Conservation (phyloP, 2,329 filamentous ascomycete genomes). For the Lachnellula hyalina region DNA sequence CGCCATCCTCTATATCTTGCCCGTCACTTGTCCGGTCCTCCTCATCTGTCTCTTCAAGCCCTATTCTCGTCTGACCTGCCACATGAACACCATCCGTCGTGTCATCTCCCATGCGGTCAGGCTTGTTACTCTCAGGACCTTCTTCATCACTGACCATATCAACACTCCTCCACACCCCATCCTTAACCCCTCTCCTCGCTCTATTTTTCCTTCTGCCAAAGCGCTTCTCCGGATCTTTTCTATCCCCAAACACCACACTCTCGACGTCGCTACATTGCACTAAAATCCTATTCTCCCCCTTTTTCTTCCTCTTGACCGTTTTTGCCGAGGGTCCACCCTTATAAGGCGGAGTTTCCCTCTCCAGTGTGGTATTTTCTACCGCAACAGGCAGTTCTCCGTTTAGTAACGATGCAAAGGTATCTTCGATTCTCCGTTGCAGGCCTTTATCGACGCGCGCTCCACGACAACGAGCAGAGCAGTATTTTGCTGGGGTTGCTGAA, state of each 20-base stretch:
- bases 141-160: too few species aligned
- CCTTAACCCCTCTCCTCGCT: too few species aligned
- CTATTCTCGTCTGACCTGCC: too few species aligned
- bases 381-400: neutral
- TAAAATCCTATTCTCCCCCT: conserved; percentile 47
- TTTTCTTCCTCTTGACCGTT: conserved; percentile 31
- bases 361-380: conserved; percentile 9
- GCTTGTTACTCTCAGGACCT: too few species aligned
- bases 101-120: too few species aligned
- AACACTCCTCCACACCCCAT: too few species aligned
- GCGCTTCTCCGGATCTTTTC: conserved; percentile 40
- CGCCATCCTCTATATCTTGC: conserved; percentile 32
- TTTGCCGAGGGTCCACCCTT: neutral
- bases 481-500: conserved; percentile 36
- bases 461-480: conserved; percentile 52
- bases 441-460: conserved; percentile 38
- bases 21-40: conserved; percentile 24
- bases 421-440: conserved; percentile 48
- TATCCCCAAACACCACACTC: conserved; percentile 42
- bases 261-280: conserved; percentile 47
- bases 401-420: conserved; percentile 39
- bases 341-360: conserved; percentile 17
- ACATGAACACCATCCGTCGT: too few species aligned
- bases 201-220: conserved; percentile 42
- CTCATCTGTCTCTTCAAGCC: conserved; percentile 35